These are phyloP conservation scores for Zymoseptoria tritici DNA, from an alignment of 2,329 filamentous ascomycete genomes.

Conservation along the genomic window DNA sequence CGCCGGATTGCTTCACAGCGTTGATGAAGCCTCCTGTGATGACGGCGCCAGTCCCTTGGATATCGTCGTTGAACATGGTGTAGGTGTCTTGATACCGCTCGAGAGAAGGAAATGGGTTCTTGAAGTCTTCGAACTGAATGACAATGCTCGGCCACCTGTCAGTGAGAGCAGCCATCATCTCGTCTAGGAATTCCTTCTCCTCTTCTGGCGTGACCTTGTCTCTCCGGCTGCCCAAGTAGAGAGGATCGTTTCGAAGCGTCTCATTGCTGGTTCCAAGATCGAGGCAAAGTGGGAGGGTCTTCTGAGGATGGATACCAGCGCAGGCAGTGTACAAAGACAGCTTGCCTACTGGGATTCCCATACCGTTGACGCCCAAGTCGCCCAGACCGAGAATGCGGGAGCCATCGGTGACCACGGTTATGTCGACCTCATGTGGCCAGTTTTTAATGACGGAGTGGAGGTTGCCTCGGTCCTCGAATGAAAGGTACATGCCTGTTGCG, in stretches of 20 bases:
- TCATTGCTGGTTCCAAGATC: constrained; percentile 60
- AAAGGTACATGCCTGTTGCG: constrained; percentile 69
- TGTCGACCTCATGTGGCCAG: constrained; percentile 91
- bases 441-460: constrained; percentile 83
- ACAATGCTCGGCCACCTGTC: constrained; percentile 68
- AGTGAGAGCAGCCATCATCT: constrained; percentile 87
- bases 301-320: constrained; percentile 80
- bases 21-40: constrained; percentile 76
- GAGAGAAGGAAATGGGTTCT: constrained; percentile 91
- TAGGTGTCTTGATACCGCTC: constrained; percentile 81
- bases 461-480: constrained; percentile 86
- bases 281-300: constrained; percentile 54
- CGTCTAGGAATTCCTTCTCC: constrained; percentile 88
- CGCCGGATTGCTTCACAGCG: constrained; percentile 73
- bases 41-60: constrained; percentile 94
- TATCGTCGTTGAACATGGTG: constrained; percentile 98
- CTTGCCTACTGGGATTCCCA: constrained; percentile 97
- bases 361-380: constrained; percentile 92
- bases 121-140: constrained; percentile 96
- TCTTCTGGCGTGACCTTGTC: constrained; percentile 71
- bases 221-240: constrained; percentile 85
- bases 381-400: constrained; percentile 88
- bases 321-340: constrained; percentile 90
- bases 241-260: constrained; percentile 62
- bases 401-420: constrained; percentile 93